A percentile compares a stretch with the other conserved stretches of the same genome.
Evolutionary conservation across 345 rosid genomes (phyloP).

Genomic region (Lepidium africanum): DNA sequence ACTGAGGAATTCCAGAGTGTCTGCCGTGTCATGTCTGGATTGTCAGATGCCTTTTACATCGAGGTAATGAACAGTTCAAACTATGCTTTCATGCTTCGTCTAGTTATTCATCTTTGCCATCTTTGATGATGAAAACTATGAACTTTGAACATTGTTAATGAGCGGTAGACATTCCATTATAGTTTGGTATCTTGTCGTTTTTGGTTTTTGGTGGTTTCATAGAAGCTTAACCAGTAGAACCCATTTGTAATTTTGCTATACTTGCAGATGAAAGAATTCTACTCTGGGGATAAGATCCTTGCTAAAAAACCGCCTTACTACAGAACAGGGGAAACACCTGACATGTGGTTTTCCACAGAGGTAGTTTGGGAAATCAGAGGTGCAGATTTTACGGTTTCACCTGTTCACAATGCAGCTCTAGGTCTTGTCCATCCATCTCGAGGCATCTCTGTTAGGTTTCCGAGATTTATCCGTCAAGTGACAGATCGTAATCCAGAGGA

Average conservation of each 20-base stretch:
- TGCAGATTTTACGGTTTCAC: conserved; percentile 83
- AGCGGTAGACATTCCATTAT: background rate
- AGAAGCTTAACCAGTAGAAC: background rate
- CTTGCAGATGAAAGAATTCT: conserved; percentile 76
- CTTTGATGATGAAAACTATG: background rate
- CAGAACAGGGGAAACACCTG: conserved; percentile 65
- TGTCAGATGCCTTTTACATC: conserved; percentile 73
- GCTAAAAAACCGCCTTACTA: conserved; percentile 64
- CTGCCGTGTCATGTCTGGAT: conserved; percentile 92
- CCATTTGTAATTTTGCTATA: background rate
- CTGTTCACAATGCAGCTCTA: conserved; percentile 68
- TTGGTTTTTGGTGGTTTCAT: background rate
- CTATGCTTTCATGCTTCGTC: background rate
- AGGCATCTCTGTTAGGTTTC: conserved; percentile 80
- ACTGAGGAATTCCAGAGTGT: conserved; percentile 76
- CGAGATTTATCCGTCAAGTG: conserved; percentile 46
- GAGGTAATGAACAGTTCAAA: conserved; percentile 39
- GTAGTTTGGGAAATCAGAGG: conserved; percentile 81
- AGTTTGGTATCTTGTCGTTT: background rate
- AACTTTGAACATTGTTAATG: background rate
- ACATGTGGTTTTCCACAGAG: conserved; percentile 73
- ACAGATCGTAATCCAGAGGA: conserved; percentile 59
- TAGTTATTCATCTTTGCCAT: background rate
- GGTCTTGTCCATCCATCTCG: conserved; percentile 77
- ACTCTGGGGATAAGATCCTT: conserved; percentile 55